Base-by-base conservation (phyloP, 1,284 basidiomycete species). In the Microbotryum lychnidis-dioicae region DNA sequence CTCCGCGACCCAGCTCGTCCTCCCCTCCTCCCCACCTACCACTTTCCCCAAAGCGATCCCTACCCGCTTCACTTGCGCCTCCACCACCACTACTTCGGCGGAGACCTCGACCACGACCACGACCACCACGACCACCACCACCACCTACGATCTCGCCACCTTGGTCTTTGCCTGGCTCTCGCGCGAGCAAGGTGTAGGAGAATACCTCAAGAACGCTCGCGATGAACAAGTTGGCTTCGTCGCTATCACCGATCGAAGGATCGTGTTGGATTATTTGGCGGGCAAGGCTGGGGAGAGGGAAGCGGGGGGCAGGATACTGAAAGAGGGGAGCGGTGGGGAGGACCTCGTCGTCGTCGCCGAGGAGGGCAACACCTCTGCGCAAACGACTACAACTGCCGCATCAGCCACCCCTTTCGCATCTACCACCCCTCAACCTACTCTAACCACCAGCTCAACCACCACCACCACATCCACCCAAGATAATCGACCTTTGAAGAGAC, bases 141-240 rank as follows among this genome's bases (percentile, higher is more conserved):
- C 27, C 27, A 27, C 27, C 5, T 89, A 87, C 75, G 81, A 85
- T 8, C 74, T 91, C 20, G 87, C 88, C 61, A 87, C 89, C 3
- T 78, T 94, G 6, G 86, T 88, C 70, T 79, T 92, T 18, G 86
- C 86, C 46, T 94, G 86, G 86, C 77, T 84, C 1, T 79, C 87
- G 47, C 80, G 83, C 54, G 87, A 89, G 72, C 82, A 82, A 1
- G 79, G 83, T 1, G 83, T 84, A 44, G 87, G 85, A 27, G 89
- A 92, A 69, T 96, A 94, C 75, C 84, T 93, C 81, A 86, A 85
- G 74, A 85, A 87, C 70, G 85, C 85, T 4, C 80, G 89, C 64
- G 85, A 87, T 70, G 81, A 80, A 57, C 87, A 87, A 2, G 76
- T 90, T 0, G 62, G 73, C 7, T 89, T 90, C 73, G 88, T 94